Percentiles rank a stretch among this genome's conserved stretches.
phyloP scores from a whole-genome alignment of 1,284 basidiomycete genomes.

The Sphagnurus paluster region DNA sequence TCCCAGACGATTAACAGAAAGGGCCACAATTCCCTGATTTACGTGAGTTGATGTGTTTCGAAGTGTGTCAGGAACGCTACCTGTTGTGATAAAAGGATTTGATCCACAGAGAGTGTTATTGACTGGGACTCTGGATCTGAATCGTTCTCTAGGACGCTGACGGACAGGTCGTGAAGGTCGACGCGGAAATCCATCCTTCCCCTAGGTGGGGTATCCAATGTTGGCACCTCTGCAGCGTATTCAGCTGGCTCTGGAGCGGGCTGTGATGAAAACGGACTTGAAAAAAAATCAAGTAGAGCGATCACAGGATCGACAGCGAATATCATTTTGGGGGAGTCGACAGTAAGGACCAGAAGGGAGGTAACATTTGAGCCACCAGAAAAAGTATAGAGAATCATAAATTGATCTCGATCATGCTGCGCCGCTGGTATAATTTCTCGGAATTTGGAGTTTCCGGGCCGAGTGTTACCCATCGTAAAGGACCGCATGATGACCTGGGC shows the following conservation, averaged over 20 bases:
- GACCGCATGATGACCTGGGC: slow-evolving; percentile 88
- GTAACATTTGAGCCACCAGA: slow-evolving; percentile 60
- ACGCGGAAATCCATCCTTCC: slow-evolving; percentile 66
- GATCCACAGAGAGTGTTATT: slow-evolving; percentile 83
- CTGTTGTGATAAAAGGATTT: slow-evolving; percentile 92
- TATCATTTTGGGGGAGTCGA: slow-evolving; percentile 94
- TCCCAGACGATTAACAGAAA: slow-evolving; percentile 83
- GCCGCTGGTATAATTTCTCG: slow-evolving; percentile 95
- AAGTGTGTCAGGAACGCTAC: slow-evolving; percentile 35
- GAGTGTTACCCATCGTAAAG: slow-evolving; percentile 90
- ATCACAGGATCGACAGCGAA: slow-evolving; percentile 94
- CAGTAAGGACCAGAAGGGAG: slow-evolving; percentile 79
- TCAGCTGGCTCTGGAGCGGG: slow-evolving; percentile 2
- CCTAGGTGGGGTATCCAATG: slow-evolving; percentile 14
- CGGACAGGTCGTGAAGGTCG: slow-evolving; percentile 90
- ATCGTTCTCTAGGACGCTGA: slow-evolving; percentile 90
- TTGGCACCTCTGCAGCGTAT: not conserved
- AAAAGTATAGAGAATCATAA: slow-evolving; percentile 91
- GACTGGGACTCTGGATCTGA: slow-evolving; percentile 81
- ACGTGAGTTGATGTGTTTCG: slow-evolving; percentile 7
- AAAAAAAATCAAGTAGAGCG: slow-evolving; percentile 85
- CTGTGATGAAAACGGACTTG: slow-evolving; percentile 54
- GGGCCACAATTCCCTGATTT: slow-evolving; percentile 73
- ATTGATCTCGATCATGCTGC: slow-evolving; percentile 88
- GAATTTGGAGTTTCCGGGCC: slow-evolving; percentile 83